Percentiles rank a stretch among this genome's conserved stretches.
phyloP scores from a whole-genome alignment of 495 filamentous ascomycete species.

The Aspergillus steynii region DNA sequence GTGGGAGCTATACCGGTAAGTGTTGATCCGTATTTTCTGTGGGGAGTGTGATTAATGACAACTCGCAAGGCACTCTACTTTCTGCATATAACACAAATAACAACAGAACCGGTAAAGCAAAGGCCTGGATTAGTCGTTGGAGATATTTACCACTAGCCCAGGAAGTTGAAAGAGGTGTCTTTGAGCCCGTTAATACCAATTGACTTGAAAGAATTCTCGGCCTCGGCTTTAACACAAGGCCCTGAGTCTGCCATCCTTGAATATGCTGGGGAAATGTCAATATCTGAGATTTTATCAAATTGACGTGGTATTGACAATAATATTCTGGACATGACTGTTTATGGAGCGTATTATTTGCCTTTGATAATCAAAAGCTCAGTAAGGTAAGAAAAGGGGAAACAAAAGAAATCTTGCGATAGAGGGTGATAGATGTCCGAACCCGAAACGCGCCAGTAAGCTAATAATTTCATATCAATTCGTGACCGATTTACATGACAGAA shows the following conservation, averaged over 20 bases:
- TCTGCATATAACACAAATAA: no score
- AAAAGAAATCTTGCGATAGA: not conserved
- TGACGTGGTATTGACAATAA: no score
- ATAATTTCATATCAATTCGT: not conserved
- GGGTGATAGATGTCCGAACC: not conserved
- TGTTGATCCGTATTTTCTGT: no score
- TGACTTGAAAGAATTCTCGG: not conserved
- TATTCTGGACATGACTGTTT: not conserved
- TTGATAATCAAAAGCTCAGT: not conserved
- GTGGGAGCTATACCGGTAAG: no score
- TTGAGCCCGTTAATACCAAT: not conserved
- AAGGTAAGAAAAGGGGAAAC: not conserved
- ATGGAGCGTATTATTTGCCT: not conserved
- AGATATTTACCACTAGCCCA: not conserved
- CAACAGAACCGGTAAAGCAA: not conserved
- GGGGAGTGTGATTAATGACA: no score
- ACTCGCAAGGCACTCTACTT: no score
- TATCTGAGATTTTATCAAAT: not conserved
- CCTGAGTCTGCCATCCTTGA: not conserved
- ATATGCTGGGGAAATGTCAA: not conserved
- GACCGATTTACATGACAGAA: conserved; percentile 46
- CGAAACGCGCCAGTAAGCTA: not conserved
- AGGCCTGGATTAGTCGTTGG: not conserved
- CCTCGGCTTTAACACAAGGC: not conserved
- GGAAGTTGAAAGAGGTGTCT: not conserved